These are phyloP conservation scores for Cytospora schulzeri DNA, from an alignment of 2,329 filamentous ascomycete genomes.

Conservation along the genomic window DNA sequence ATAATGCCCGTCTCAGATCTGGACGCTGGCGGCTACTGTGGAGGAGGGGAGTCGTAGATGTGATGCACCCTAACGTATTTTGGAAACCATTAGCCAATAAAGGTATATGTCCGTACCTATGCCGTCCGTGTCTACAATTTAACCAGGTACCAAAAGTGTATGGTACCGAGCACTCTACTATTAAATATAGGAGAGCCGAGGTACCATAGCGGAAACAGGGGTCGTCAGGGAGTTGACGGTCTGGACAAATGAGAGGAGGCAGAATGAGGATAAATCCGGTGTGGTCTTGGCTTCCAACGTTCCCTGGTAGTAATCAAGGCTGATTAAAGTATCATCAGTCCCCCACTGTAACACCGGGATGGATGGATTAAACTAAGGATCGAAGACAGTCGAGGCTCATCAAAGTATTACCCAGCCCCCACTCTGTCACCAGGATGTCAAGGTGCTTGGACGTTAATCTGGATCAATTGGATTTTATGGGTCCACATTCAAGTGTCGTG, in stretches of 20 bases:
- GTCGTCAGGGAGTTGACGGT: background rate
- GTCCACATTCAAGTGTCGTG: background rate
- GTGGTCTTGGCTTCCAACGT: background rate
- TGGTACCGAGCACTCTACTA: background rate
- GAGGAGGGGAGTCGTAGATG: background rate
- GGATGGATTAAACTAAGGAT: background rate
- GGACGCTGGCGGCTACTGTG: background rate
- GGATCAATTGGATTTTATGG: background rate
- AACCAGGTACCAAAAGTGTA: background rate
- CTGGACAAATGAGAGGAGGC: background rate
- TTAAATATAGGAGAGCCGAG: background rate
- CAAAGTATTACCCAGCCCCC: slow-evolving; percentile 24
- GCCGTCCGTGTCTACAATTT: background rate
- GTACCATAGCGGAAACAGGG: background rate
- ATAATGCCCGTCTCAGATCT: background rate
- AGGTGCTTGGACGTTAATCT: background rate
- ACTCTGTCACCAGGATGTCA: slow-evolving; percentile 10
- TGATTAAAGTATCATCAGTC: slow-evolving; percentile 1
- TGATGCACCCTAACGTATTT: background rate
- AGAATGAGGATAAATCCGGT: background rate
- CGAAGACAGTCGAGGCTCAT: slow-evolving; percentile 20
- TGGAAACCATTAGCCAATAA: background rate
- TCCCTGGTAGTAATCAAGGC: background rate
- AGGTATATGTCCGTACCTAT: background rate
- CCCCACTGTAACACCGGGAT: slow-evolving; percentile 6